phyloP scores from a whole-genome alignment of 1,284 basidiomycete species.

The Exobasidium cylindrosporum region DNA sequence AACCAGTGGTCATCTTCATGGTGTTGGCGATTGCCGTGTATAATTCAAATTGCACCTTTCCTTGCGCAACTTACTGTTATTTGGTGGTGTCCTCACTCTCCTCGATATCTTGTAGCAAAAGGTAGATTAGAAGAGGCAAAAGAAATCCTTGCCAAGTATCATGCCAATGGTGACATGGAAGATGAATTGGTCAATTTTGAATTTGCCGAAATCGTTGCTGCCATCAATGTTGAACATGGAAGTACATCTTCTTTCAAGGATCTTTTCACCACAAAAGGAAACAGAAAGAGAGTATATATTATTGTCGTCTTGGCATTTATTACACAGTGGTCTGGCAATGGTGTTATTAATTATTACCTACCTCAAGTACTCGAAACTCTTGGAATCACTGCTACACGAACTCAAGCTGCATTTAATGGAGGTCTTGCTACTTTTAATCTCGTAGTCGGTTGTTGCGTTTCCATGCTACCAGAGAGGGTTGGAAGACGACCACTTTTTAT shows the following conservation, averaged over 20 bases:
- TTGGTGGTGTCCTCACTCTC: constrained; percentile 24
- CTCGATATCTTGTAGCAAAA: constrained; percentile 28
- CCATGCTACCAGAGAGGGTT: neutral
- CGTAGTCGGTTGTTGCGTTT: neutral
- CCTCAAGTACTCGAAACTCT: constrained; percentile 23
- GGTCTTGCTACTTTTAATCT: constrained; percentile 13
- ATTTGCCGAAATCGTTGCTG: constrained; percentile 21
- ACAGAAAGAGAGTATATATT: constrained; percentile 22
- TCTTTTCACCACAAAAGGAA: constrained; percentile 22
- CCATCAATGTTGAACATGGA: constrained; percentile 23
- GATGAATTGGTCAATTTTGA: constrained; percentile 22
- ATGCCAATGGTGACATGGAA: constrained; percentile 23
- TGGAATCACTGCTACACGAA: constrained; percentile 16
- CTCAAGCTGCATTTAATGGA: constrained; percentile 10
- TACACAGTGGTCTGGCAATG: constrained; percentile 25
- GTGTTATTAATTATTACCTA: constrained; percentile 31
- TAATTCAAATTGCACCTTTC: constrained; percentile 19
- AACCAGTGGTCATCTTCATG: constrained; percentile 1
- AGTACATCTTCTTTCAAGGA: constrained; percentile 19
- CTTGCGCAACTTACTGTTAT: constrained; percentile 16
- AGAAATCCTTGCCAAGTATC: constrained; percentile 26
- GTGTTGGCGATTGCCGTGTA: constrained; percentile 9
- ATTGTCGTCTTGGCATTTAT: constrained; percentile 15
- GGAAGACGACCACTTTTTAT: constrained; percentile 7
- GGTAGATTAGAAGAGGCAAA: constrained; percentile 23